These are phyloP conservation scores for Exsudoporus frostii DNA, from an alignment of 768 basidiomycete species.

Conservation along the genomic window DNA sequence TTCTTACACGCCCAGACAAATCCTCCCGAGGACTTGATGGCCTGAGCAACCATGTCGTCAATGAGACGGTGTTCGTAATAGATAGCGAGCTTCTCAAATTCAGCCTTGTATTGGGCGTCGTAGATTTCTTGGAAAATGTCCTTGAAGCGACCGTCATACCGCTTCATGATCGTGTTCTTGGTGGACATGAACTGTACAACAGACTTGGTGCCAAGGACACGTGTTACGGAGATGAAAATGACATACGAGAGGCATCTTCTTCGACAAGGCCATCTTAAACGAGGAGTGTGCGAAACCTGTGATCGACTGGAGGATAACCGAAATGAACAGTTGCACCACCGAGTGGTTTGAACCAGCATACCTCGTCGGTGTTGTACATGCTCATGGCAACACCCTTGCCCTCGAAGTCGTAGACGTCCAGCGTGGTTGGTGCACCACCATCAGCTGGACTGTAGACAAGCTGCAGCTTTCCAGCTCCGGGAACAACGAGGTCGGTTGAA, in stretches of 20 bases:
- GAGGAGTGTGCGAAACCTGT: slow-evolving; percentile 94
- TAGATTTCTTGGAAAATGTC: slow-evolving; percentile 99
- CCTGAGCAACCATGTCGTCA: slow-evolving; percentile 98
- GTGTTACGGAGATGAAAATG: slow-evolving; percentile 5
- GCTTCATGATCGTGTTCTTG: slow-evolving; percentile 97
- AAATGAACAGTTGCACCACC: background rate
- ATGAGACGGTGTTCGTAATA: slow-evolving; percentile 97
- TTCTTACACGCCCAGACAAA: slow-evolving; percentile 78
- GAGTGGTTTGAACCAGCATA: slow-evolving; percentile 26
- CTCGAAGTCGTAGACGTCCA: slow-evolving; percentile 94
- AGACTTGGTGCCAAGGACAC: background rate
- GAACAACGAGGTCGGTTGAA: slow-evolving; percentile 88
- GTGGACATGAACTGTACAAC: slow-evolving; percentile 84
- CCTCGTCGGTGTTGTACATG: slow-evolving; percentile 99
- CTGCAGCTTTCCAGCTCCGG: slow-evolving; percentile 91
- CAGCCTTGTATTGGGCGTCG: slow-evolving; percentile 69
- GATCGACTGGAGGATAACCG: slow-evolving; percentile 59
- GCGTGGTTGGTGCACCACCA: slow-evolving; percentile 59
- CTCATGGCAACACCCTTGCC: slow-evolving; percentile 89
- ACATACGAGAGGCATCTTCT: slow-evolving; percentile 73
- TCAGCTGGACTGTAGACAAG: slow-evolving; percentile 83
- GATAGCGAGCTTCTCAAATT: slow-evolving; percentile 67
- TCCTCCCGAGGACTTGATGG: slow-evolving; percentile 93
- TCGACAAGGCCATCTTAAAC: slow-evolving; percentile 90
- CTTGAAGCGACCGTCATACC: slow-evolving; percentile 98